Base-by-base conservation (phyloP, 805 yeast genomes). In the Saccharomyces paradoxus region DNA sequence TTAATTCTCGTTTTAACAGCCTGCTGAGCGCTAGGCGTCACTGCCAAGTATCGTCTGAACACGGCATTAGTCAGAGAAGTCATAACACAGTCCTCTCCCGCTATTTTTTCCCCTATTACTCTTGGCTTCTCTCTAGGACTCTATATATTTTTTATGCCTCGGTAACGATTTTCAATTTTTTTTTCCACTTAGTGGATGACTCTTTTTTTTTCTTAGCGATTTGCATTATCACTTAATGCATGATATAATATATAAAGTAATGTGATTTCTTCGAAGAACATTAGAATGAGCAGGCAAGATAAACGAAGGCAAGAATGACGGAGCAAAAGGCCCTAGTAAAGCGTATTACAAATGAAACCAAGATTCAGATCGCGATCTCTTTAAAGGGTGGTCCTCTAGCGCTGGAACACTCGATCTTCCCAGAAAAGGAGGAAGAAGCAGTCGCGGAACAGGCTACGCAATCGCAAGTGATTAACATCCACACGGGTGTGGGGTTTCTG, bases 401-500 rank as follows among this genome's bases (percentile, higher is more conserved):
- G 22, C 70, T 91, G 30, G 81, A 81, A 32, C 74, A 82, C 52
- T 82, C 90, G 22, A 77, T 87, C 30, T 75, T 86, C 37, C 56
- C 56, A 5, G 55, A 57, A 37, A 59, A 69, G 44, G 64, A 71
- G 57, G 62, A 59, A 17, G 71, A 74, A 48, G 57, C 61, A 26
- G 86, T 81, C 64, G 96, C 96, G 24, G 67, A 84, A 24, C 96
- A 89, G 66, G 67, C 78, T 24, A 81, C 96, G 0, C 72, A 78
- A 13, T 71, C 86, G 6, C 98, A 92, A 71, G 75, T 79, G 9
- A 90, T 94, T 56, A 76, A 82, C 31, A 83, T 94, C 51, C 87
- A 88, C 64, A 87, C 98, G 0, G 99, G 99, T 52, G 81, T 94
- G 53, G 99, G 98, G 0, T 94, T 94, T 68, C 74, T 92, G 55